Percentiles rank a stretch among this genome's conserved stretches.
These are phyloP conservation scores for Candida albicans DNA, from an alignment of 1,139 yeast genomes.

Conservation along the genomic window DNA sequence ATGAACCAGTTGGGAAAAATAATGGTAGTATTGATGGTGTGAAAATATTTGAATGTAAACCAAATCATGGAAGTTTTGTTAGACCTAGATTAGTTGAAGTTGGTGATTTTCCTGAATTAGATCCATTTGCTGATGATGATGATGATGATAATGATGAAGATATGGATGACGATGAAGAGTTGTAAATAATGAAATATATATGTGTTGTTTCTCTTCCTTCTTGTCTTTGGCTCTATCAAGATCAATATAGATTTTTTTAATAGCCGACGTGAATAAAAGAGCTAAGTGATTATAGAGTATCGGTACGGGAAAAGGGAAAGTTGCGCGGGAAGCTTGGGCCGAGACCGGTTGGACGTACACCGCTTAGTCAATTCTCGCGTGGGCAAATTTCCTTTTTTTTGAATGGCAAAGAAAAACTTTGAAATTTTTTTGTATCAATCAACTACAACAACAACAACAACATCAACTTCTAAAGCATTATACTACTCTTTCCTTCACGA, in stretches of 20 bases:
- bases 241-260: neutral
- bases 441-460: no score
- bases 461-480: no score
- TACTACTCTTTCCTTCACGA: no score
- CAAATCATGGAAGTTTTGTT: slow-evolving; percentile 52
- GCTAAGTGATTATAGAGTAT: no score
- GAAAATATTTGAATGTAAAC: slow-evolving; percentile 34
- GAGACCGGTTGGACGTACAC: no score
- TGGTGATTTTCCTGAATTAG: slow-evolving; percentile 53
- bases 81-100: slow-evolving; percentile 50
- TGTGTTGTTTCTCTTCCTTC: no score
- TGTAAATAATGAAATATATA: neutral
- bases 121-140: slow-evolving; percentile 42
- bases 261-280: slow-evolving; percentile 1
- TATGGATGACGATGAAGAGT: slow-evolving; percentile 13
- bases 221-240: neutral
- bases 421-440: no score
- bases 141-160: slow-evolving; percentile 22
- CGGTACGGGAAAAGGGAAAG: no score
- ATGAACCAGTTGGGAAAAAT: slow-evolving; percentile 51
- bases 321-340: no score
- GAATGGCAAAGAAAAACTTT: no score
- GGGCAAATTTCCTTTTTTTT: no score
- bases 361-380: no score
- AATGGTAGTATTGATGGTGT: slow-evolving; percentile 39